These are phyloP conservation scores for Cylindrotheca fusiformis DNA, from an alignment of 108 stramenopile genomes.

Conservation along the genomic window DNA sequence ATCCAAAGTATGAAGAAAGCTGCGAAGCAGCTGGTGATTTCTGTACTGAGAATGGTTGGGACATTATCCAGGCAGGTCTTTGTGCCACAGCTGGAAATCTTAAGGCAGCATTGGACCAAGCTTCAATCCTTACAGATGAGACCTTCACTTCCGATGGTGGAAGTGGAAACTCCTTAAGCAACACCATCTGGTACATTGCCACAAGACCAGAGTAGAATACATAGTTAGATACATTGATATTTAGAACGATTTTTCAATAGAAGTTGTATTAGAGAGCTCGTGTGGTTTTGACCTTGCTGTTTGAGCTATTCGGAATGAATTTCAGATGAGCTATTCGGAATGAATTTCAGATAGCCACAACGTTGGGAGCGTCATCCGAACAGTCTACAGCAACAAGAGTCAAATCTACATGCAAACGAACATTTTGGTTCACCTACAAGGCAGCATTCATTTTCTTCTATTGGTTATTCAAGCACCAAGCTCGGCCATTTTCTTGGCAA, in stretches of 20 bases:
- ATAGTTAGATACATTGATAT: too few relatives aligned
- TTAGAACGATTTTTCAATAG: too few relatives aligned
- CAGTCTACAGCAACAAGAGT: too few relatives aligned
- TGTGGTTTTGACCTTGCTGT: too few relatives aligned
- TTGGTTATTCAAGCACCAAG: constrained; percentile 55
- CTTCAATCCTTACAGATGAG: constrained; percentile 25
- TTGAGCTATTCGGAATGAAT: too few relatives aligned
- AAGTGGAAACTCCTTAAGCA: constrained; percentile 45
- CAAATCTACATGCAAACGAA: too few relatives aligned
- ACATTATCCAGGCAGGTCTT: constrained; percentile 44
- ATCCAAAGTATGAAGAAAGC: constrained; percentile 57
- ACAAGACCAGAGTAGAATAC: too few relatives aligned
- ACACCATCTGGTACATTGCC: constrained; percentile 62
- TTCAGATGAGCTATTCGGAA: too few relatives aligned
- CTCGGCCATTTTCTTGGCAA: constrained; percentile 88
- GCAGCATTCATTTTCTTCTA: background rate
- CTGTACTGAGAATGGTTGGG: constrained; percentile 56
- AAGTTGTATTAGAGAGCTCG: too few relatives aligned
- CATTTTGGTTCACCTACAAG: too few relatives aligned
- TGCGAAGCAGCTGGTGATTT: constrained; percentile 36
- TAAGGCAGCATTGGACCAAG: constrained; percentile 42
- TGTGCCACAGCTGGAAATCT: constrained; percentile 55
- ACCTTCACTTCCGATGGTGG: constrained; percentile 56
- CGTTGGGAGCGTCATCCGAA: too few relatives aligned
- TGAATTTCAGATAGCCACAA: too few relatives aligned